phyloP scores from a whole-genome alignment of 345 rosid species.

The Eucalyptus grandis region DNA sequence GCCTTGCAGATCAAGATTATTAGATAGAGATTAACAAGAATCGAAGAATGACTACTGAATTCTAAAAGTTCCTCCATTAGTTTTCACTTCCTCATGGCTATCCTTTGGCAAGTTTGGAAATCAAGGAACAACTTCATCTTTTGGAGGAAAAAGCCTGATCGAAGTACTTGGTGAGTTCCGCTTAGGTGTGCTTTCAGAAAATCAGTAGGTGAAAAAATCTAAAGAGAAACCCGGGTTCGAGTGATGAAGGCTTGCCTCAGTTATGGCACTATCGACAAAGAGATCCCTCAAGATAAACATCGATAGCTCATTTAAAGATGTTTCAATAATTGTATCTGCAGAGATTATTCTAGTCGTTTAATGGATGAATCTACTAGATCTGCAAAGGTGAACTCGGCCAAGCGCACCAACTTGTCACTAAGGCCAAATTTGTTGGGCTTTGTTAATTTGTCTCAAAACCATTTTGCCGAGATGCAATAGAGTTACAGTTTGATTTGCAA shows the following conservation, averaged over 20 bases:
- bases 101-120: not conserved
- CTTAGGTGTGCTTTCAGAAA: fast-evolving
- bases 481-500: fast-evolving
- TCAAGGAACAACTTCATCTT: not conserved
- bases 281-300: fast-evolving
- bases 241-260: not conserved
- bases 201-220: too few relatives aligned
- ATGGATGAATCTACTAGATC: fast-evolving
- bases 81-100: not conserved
- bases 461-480: too few relatives aligned
- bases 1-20: not conserved
- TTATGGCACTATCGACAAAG: fast-evolving
- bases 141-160: fast-evolving
- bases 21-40: not conserved
- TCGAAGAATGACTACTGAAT: not conserved
- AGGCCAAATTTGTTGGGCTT: not conserved
- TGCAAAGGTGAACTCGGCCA: not conserved
- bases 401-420: fast-evolving
- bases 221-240: fast-evolving
- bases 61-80: not conserved
- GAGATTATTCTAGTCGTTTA: fast-evolving
- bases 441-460: fast-evolving
- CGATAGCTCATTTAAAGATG: fast-evolving
- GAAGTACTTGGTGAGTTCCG: not conserved
- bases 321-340: fast-evolving